Base-by-base conservation (phyloP, 352 stramenopile genomes). In the Phytophthora citrophthora region DNA sequence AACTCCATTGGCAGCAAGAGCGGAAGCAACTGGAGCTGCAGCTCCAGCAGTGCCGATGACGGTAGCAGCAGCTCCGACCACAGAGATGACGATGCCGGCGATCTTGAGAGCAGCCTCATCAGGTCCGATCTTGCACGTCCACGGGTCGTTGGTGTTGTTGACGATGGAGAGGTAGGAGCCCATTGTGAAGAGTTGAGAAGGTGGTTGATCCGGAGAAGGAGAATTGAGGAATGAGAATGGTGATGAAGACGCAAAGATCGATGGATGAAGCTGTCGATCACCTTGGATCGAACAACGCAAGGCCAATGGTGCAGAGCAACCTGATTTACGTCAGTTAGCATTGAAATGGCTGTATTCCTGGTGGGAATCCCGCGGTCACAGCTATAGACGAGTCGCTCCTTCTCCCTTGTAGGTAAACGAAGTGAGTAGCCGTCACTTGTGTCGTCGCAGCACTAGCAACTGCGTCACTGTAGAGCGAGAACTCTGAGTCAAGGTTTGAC, bases 131-230 rank as follows among this genome's bases (percentile, higher is more conserved):
- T 76, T 82, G 66, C 71, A 79, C 5, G 51, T 63, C 67, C 68
- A 82, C 0, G 60, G 55, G 55, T 82, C 58, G 1, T 61, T 16
- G 15, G 74, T 82, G 61, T 82, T 76, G 68, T 82, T 82, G 47
- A 63, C 60, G 59, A 82, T 79, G 31, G 74, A 80, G 50, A 82
- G 68, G 51, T 79, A 79, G 13, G 70, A 79, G 59, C 71, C 70
- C 74, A 83, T 83, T 43, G 31, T 60, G 20, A n/a, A 60, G 58
- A 26, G 13, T 53, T 26, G 40, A 18, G 36, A 10, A 18, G 12
- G 36, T 41, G 36, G 0, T 41, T 41, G 36, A n/a, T 41, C 36
- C 11, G 36, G 13, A 20, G n/a, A 18, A 41, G 36, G 13, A 8
- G n/a, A 41, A n/a, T 41, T 41, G 12, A 41, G 36, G 36, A 41